Evolutionary conservation across 176 grass and related monocot species (phyloP).

Genomic region (Calamus simplicifolius): DNA sequence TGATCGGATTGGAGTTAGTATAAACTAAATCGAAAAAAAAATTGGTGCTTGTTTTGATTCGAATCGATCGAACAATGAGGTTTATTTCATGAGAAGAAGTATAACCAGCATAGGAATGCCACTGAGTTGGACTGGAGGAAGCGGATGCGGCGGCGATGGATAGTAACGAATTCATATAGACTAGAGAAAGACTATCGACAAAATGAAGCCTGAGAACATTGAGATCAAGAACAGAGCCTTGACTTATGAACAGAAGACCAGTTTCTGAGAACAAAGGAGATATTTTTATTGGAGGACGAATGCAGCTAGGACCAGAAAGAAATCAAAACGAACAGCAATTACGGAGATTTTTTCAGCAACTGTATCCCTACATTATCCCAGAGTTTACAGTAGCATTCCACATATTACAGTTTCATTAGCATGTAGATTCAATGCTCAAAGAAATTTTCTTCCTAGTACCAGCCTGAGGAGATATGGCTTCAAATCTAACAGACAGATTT

Average conservation of each 20-base stretch:
- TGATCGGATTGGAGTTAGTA: background rate
- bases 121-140: constrained; percentile 18
- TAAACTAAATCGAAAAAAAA: background rate
- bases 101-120: constrained; percentile 12
- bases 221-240: background rate
- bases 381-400: no score
- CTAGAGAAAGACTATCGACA: no score
- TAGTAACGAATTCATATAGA: constrained; percentile 1
- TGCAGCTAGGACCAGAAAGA: no score
- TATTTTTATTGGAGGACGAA: background rate
- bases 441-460: no score
- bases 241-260: no score
- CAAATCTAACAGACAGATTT: no score
- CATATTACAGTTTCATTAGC: no score
- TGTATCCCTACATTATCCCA: no score
- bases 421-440: no score
- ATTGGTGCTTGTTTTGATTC: background rate
- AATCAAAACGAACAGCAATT: no score
- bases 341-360: no score
- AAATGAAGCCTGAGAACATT: background rate
- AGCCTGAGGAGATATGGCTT: no score
- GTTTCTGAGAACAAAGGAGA: background rate
- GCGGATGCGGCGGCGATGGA: constrained; percentile 14
- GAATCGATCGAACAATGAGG: background rate
- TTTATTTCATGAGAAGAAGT: constrained; percentile 16